Evolutionary conservation across 176 grass and related monocot species (phyloP), one percentile per base, ranked within the genome.

Genomic region (Cocos nucifera): DNA sequence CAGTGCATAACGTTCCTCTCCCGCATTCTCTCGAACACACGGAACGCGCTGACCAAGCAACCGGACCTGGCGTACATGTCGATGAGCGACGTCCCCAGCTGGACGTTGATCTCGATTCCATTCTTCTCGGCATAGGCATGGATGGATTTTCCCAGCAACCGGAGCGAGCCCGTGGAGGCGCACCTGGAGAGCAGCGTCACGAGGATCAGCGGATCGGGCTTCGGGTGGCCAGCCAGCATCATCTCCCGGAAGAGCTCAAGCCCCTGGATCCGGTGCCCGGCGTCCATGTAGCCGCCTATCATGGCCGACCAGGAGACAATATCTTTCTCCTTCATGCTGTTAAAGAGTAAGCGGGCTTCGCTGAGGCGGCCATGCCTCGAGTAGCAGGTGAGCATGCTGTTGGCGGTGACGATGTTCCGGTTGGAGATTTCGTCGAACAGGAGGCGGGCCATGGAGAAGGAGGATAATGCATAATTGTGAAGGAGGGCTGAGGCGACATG

Each of bases 361-460:
- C 23, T 29, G 20, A 84, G 65, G 19, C 66, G 69, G 6, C 69
- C 79, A 39, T 69, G 62, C 27, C 80, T 69, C 19, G 51, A 76
- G 19, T 77, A 56, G 8, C 77, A 84, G 2, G 51, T 5, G 17
- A 89, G 73, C 80, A 89, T 83, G 57, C 65, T 51, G 49, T 89
- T 89, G 72, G 66, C 4, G 61, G 73, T 74, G 23, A 71, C 71
- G 27, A 53, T 22, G 77, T 80, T 89, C 62, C 69, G 4, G 19
- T 50, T 17, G 29, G 80, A 77, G 5, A 78, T 84, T 84, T 84
- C 27, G 60, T 89, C 80, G 69, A 78, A 84, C 65, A 89, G 65
- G 14, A 61, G 65, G 57, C 23, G 69, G 65, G 85, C 73, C 23
- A 1, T 3, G 52, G 0, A 0, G 69, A 73, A 73, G 29, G 77